These are phyloP conservation scores for Bombardia bombarda DNA, from an alignment of 495 filamentous ascomycete genomes.

Conservation along the genomic window DNA sequence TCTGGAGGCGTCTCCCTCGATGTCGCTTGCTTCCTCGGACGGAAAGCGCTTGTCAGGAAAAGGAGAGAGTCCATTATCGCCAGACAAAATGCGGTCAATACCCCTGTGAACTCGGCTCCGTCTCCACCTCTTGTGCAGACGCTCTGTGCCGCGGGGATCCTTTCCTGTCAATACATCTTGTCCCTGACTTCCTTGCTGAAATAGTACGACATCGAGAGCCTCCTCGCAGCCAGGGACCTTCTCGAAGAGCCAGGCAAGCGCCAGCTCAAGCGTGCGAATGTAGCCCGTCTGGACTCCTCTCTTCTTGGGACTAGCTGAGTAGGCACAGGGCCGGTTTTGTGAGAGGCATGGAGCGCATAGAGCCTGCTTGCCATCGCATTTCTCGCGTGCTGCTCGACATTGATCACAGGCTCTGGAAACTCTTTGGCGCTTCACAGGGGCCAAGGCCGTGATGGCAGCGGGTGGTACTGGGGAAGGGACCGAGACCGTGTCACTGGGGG, in stretches of 20 bases:
- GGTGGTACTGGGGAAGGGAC: not conserved
- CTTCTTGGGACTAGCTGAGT: slow-evolving; percentile 63
- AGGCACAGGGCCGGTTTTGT: slow-evolving; percentile 54
- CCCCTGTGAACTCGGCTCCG: slow-evolving; percentile 43
- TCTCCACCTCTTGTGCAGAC: slow-evolving; percentile 51
- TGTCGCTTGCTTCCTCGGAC: slow-evolving; percentile 30
- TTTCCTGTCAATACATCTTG: slow-evolving; percentile 30
- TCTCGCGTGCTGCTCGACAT: slow-evolving; percentile 57
- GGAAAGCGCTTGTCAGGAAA: slow-evolving; percentile 21
- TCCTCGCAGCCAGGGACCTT: slow-evolving; percentile 21
- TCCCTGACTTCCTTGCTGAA: slow-evolving; percentile 15
- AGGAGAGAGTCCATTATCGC: slow-evolving; percentile 21
- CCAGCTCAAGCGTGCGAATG: slow-evolving; percentile 51
- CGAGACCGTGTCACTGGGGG: not conserved
- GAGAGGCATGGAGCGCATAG: slow-evolving; percentile 55
- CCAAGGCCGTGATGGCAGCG: not conserved
- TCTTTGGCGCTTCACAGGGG: slow-evolving; percentile 44
- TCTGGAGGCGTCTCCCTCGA: slow-evolving; percentile 14
- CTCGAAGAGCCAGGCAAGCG: slow-evolving; percentile 30
- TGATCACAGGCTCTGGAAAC: slow-evolving; percentile 63
- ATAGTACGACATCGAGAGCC: slow-evolving; percentile 22
- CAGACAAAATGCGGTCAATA: slow-evolving; percentile 49
- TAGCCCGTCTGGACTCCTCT: slow-evolving; percentile 60
- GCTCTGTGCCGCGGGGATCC: slow-evolving; percentile 43
- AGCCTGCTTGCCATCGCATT: slow-evolving; percentile 58